Evolutionary conservation across 768 basidiomycete genomes (phyloP).

Genomic region (Rhodotorula paludigena): DNA sequence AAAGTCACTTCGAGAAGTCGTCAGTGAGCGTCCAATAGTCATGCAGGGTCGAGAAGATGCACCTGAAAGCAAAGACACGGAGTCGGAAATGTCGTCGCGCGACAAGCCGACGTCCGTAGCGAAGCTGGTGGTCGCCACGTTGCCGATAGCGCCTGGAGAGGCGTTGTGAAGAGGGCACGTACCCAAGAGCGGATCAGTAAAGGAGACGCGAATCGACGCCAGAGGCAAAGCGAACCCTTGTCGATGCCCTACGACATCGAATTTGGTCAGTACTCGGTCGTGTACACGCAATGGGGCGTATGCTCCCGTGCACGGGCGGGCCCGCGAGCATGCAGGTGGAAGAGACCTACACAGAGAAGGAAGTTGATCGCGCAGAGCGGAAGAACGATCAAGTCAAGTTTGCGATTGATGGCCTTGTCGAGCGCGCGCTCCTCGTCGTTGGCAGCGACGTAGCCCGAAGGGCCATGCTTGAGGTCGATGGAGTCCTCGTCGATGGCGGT

Average conservation of each 20-base stretch:
- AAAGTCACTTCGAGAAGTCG: too few relatives aligned
- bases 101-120: slow-evolving; percentile 6
- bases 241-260: background rate
- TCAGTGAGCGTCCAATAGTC: background rate
- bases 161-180: background rate
- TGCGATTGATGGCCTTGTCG: slow-evolving; percentile 22
- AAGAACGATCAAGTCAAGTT: slow-evolving; percentile 15
- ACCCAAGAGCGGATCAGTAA: background rate
- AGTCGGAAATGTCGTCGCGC: slow-evolving; percentile 3
- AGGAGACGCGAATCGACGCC: background rate
- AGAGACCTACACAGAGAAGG: background rate
- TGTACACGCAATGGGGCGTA: background rate
- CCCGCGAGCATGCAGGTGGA: too few relatives aligned
- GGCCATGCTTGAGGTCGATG: background rate
- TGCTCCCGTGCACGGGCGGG: too few relatives aligned
- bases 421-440: background rate
- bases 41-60: background rate
- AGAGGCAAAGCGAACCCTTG: background rate
- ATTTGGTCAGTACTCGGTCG: background rate
- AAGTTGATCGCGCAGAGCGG: slow-evolving; percentile 25
- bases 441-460: background rate
- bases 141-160: background rate
- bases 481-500: background rate
- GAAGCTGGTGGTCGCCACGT: background rate
- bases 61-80: slow-evolving; percentile 7